Evolutionary conservation across 2,329 filamentous ascomycete genomes (phyloP).

Genomic region (Pleurostoma richardsiae): DNA sequence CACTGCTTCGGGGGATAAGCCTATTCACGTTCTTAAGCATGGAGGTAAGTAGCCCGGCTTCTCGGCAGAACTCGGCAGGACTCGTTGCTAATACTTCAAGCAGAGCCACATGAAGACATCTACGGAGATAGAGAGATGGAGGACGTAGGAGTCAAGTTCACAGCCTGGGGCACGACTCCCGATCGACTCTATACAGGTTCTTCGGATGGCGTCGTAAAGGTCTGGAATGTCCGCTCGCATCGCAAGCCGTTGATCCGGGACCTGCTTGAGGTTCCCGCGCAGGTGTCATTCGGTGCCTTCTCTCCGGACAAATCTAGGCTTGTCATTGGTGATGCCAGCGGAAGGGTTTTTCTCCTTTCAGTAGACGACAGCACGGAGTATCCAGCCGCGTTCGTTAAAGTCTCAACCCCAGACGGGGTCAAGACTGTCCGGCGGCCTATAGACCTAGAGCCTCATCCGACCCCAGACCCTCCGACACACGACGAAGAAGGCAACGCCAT

Average conservation of each 20-base stretch:
- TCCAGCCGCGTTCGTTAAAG: conserved; percentile 23
- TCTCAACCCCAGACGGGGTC: conserved; percentile 24
- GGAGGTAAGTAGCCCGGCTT: conserved; percentile 26
- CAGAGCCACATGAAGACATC: conserved; percentile 21
- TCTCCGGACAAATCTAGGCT: conserved; percentile 51
- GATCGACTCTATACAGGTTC: conserved; percentile 60
- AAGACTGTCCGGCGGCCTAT: conserved; percentile 37
- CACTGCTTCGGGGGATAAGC: conserved; percentile 46
- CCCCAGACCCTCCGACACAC: conserved; percentile 33
- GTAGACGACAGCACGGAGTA: conserved; percentile 38
- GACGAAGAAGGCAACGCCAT: conserved; percentile 13
- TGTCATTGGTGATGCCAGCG: conserved; percentile 56
- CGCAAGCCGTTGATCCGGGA: conserved; percentile 42
- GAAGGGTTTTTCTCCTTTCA: conserved; percentile 51
- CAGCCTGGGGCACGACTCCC: conserved; percentile 51
- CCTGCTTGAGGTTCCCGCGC: conserved; percentile 48
- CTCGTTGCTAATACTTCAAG: too few relatives aligned
- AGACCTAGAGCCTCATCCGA: conserved; percentile 44
- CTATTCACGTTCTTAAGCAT: conserved; percentile 51
- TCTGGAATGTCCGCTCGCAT: conserved; percentile 52
- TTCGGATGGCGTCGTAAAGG: conserved; percentile 58
- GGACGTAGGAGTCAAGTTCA: conserved; percentile 60
- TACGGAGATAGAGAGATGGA: conserved; percentile 43
- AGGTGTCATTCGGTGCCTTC: conserved; percentile 54
- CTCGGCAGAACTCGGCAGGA: too few relatives aligned